Base-by-base conservation (phyloP, 1,284 basidiomycete genomes). In the Ustilago sp. region DNA sequence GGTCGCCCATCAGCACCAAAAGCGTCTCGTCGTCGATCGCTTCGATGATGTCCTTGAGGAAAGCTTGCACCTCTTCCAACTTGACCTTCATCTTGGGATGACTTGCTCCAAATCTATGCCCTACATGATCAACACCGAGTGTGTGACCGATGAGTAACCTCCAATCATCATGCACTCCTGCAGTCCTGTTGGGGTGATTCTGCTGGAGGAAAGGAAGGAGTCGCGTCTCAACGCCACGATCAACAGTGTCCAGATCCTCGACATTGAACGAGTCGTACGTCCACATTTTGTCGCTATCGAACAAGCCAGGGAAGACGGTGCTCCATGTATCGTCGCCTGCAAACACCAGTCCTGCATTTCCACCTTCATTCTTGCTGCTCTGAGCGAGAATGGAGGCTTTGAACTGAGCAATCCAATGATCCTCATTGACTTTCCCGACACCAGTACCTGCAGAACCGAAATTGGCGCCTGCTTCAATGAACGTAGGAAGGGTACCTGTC, bases 281-380 rank as follows among this genome's bases (percentile, higher is more conserved):
- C 85, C 91, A 92, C 1, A 91, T 89, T 87, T 92, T 90, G 74
- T 92, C 91, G 3, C 48, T 83, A 50, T 90, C 89, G 76, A 98
- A 94, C 1, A 90, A 87, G 57, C 89, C 87, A 0, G 95, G 93
- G 84, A 95, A 99, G 15, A 97, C 90, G 2, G 91, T 91, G 85
- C 92, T 90, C 97, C 97, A 99, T 0, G 96, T 99, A 84, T 98
- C 94, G 85, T 99, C 96, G 0, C 96, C 96, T 90, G 94, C 94
- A 84, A 98, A 93, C 0, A 92, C 92, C 13, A 80, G 34, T 12
- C 80, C 79, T 45, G 79, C 74, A 15, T 50, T 59, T 12, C 39
- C 60, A 11, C 34, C 43, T 41, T 41, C 19, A 1, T 35, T 17
- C 2, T 28, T 8, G n/a, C 15, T n/a, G 23, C 47, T 59, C n/a